Conservation (phyloP, 305 asterid species). For the Plantago coronopus region DNA sequence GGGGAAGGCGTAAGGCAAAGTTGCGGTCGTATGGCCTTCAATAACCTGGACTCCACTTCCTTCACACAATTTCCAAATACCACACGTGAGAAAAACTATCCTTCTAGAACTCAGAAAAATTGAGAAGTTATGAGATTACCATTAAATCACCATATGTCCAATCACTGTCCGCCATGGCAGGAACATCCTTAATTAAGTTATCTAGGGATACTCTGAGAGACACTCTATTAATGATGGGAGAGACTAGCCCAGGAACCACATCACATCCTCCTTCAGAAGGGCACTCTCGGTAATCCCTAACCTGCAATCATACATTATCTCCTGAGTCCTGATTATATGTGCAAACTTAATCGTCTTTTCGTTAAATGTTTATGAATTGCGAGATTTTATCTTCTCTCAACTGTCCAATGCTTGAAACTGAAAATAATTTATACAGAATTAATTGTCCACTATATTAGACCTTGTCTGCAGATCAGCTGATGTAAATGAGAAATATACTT, state of each 20-base stretch:
- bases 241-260: conserved; percentile 39
- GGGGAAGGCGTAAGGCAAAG: conserved; percentile 81
- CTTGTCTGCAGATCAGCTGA: too few relatives aligned
- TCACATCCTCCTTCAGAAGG: conserved; percentile 49
- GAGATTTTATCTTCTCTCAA: too few relatives aligned
- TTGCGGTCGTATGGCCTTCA: conserved; percentile 87
- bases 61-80: conserved; percentile 39
- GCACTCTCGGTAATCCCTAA: conserved; percentile 78
- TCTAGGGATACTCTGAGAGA: conserved; percentile 82
- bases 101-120: conserved; percentile 17
- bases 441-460: too few relatives aligned
- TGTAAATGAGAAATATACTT: too few relatives aligned
- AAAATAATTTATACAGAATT: too few relatives aligned
- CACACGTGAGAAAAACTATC: conserved; percentile 24
- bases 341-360: too few relatives aligned
- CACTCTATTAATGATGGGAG: conserved; percentile 61
- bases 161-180: conserved; percentile 65
- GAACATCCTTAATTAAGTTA: conserved; percentile 92
- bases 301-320: conserved; percentile 39
- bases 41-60: conserved; percentile 96
- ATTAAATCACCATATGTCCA: conserved; percentile 99
- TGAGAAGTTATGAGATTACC: conserved; percentile 45
- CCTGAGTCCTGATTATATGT: conserved; percentile 7
- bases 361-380: too few relatives aligned
- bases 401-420: too few relatives aligned